These are phyloP conservation scores for Aurifilum marmelostoma DNA, from an alignment of 2,329 filamentous ascomycete species.

Conservation along the genomic window DNA sequence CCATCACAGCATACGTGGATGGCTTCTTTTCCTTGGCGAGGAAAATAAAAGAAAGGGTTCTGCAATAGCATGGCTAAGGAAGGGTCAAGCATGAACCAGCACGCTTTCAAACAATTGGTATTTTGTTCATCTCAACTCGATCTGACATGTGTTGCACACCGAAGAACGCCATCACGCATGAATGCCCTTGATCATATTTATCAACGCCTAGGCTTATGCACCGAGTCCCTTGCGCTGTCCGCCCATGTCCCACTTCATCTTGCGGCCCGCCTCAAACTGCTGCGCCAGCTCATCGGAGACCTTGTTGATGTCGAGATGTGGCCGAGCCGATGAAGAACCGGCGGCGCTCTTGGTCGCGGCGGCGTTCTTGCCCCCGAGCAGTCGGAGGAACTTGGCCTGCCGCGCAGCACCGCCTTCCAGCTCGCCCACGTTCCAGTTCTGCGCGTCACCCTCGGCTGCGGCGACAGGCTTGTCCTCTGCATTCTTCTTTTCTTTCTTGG, in stretches of 20 bases:
- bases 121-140: slow-evolving; percentile 9
- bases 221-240: slow-evolving; percentile 57
- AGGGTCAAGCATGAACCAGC: slow-evolving; percentile 11
- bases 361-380: slow-evolving; percentile 57
- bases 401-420: slow-evolving; percentile 55
- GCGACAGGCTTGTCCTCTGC: slow-evolving; percentile 10
- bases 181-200: not conserved
- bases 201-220: slow-evolving; percentile 40
- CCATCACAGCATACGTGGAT: slow-evolving; percentile 17
- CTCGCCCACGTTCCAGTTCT: slow-evolving; percentile 57
- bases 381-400: slow-evolving; percentile 60
- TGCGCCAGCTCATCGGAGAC: slow-evolving; percentile 58
- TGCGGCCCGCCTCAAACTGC: slow-evolving; percentile 61
- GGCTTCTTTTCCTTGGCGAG: not conserved
- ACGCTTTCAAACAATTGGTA: slow-evolving; percentile 20
- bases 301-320: slow-evolving; percentile 41
- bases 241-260: slow-evolving; percentile 56
- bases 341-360: slow-evolving; percentile 27
- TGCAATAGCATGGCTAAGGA: not conserved
- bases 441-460: slow-evolving; percentile 36
- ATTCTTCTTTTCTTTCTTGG: slow-evolving; percentile 31
- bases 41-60: not conserved
- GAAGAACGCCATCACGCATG: not conserved
- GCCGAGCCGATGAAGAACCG: slow-evolving; percentile 28
- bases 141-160: not conserved